A percentile compares a stretch with the other conserved stretches of the same genome.
Evolutionary conservation across 2,329 filamentous ascomycete genomes (phyloP).

Genomic region (Fusarium agapanthi): DNA sequence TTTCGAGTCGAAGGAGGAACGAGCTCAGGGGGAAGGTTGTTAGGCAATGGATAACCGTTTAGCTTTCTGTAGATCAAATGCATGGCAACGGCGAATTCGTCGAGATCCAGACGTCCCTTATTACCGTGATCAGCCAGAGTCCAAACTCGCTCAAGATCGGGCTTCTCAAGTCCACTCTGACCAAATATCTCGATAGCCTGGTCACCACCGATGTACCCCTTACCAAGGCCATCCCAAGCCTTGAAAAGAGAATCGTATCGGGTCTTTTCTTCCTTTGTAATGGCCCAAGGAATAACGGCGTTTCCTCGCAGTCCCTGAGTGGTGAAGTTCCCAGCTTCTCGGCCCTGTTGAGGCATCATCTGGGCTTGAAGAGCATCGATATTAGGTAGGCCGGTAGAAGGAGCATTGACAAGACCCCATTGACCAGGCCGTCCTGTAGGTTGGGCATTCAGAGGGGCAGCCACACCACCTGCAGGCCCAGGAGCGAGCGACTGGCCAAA

Average conservation of each 20-base stretch:
- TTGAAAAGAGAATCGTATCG: conserved; percentile 95
- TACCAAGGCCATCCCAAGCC: conserved; percentile 94
- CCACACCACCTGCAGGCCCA: conserved; percentile 67
- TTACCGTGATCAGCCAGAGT: conserved; percentile 94
- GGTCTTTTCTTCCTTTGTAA: conserved; percentile 98
- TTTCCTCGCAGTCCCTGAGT: conserved; percentile 90
- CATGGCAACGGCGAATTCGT: conserved; percentile 99
- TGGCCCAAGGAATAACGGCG: conserved; percentile 96
- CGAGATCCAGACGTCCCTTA: conserved; percentile 91
- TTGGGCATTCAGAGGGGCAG: conserved; percentile 82
- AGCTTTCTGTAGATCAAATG: conserved; percentile 98
- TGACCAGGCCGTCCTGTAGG: conserved; percentile 93
- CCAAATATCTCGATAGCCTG: conserved; percentile 97
- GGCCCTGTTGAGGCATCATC: conserved; percentile 97
- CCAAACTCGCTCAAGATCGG: conserved; percentile 92
- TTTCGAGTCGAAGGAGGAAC: conserved; percentile 95
- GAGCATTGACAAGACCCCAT: conserved; percentile 98
- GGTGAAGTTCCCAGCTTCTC: conserved; percentile 83
- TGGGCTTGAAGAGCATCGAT: conserved; percentile 91
- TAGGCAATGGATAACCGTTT: conserved; percentile 93
- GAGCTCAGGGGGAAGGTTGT: conserved; percentile 86
- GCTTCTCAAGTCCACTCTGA: conserved; percentile 91
- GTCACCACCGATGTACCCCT: conserved; percentile 90
- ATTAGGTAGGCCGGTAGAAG: conserved; percentile 87
- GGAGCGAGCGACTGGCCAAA: conserved; percentile 65